Conservation (phyloP, 2,329 filamentous ascomycete genomes). For the Parasarocladium wereldwijsianum region DNA sequence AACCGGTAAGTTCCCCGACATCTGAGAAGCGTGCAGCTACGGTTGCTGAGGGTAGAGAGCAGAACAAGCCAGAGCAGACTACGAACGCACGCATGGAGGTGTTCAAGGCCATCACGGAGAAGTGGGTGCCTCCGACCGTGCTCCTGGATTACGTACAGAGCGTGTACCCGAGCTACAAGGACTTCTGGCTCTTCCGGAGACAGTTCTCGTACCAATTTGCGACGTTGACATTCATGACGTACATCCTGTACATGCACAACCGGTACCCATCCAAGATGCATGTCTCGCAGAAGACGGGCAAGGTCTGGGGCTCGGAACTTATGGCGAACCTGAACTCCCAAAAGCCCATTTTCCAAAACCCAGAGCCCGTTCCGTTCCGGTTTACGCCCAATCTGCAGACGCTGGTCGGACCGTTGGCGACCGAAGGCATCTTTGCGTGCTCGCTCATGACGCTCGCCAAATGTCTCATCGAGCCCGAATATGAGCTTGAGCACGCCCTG, state of each 20-base stretch:
- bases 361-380: constrained; percentile 91
- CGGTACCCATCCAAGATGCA: constrained; percentile 92
- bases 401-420: constrained; percentile 87
- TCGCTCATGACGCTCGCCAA: constrained; percentile 93
- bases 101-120: constrained; percentile 87
- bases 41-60: constrained; percentile 14
- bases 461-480: constrained; percentile 76
- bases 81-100: constrained; percentile 72
- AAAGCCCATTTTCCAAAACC: constrained; percentile 87
- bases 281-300: constrained; percentile 75
- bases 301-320: constrained; percentile 91
- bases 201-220: constrained; percentile 96
- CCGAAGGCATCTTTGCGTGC: constrained; percentile 91
- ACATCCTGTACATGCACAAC: constrained; percentile 92
- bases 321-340: constrained; percentile 75
- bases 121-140: constrained; percentile 73
- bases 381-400: constrained; percentile 93
- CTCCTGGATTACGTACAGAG: constrained; percentile 80
- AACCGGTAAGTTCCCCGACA: constrained; percentile 27
- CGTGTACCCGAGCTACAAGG: constrained; percentile 75
- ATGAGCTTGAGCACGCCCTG: constrained; percentile 88
- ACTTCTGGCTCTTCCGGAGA: constrained; percentile 97
- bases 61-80: constrained; percentile 55
- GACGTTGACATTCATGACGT: constrained; percentile 94
- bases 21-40: not conserved